Evolutionary conservation across 192 early-diverging fungal species (phyloP).

Genomic region (Coemansia sp.): DNA sequence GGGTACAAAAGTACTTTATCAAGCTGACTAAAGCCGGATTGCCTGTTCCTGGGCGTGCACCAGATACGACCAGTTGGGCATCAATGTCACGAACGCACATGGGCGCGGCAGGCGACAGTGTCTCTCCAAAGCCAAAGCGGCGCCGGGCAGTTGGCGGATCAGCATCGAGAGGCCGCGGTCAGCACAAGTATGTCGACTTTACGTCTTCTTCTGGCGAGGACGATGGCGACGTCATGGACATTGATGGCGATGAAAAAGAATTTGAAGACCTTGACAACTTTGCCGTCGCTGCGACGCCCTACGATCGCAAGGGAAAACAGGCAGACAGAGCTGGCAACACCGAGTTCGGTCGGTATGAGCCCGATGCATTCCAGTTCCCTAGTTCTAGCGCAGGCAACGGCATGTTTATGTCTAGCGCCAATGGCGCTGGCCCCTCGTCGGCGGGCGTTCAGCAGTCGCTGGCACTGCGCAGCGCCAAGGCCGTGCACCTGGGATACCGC

Average conservation of each 20-base stretch:
- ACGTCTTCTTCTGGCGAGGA: conserved; percentile 43
- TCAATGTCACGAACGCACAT: conserved; percentile 19
- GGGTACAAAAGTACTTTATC: conserved; percentile 82
- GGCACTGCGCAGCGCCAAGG: conserved; percentile 36
- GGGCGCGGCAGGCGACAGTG: neutral
- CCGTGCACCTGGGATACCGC: conserved; percentile 52
- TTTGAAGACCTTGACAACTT: conserved; percentile 22
- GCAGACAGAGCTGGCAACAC: conserved; percentile 27
- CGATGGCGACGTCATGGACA: neutral
- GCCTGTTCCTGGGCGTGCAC: conserved; percentile 69
- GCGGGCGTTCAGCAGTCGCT: conserved; percentile 16
- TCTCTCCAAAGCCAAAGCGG: conserved; percentile 31
- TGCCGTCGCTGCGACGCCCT: conserved; percentile 4
- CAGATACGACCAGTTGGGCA: conserved; percentile 57
- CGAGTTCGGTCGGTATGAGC: neutral
- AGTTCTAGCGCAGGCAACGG: neutral
- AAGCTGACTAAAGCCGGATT: conserved; percentile 74
- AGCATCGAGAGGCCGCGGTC: conserved; percentile 7
- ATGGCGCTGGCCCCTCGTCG: conserved; percentile 9
- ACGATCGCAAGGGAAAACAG: conserved; percentile 55
- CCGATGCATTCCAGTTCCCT: neutral
- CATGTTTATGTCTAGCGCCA: neutral
- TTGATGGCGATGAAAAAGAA: conserved; percentile 2
- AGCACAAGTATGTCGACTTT: conserved; percentile 43
- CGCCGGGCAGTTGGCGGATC: conserved; percentile 18